Conservation (phyloP, 73 alveolate species). For the Tetrahymena malaccensis region DNA sequence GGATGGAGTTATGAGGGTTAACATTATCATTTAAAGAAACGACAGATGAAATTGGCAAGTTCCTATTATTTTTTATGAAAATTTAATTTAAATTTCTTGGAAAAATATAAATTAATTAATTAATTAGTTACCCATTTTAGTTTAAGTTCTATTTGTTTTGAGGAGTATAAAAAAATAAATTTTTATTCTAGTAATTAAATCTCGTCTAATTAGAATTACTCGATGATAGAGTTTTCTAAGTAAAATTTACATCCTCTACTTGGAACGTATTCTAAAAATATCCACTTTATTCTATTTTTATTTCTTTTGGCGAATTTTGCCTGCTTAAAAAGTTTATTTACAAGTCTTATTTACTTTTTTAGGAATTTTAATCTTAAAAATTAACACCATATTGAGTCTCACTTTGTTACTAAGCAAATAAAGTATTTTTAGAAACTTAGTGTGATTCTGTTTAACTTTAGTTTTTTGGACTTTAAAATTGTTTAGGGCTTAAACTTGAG, state of each 20-base stretch:
- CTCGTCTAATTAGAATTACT: too few species aligned
- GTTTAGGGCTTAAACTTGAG: neutral
- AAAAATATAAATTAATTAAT: too few species aligned
- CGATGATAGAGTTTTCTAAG: neutral
- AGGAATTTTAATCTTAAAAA: neutral
- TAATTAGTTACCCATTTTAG: neutral
- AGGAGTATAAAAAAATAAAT: neutral
- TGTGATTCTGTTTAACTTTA: neutral
- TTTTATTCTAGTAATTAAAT: too few species aligned
- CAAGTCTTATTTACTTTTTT: neutral
- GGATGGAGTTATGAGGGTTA: neutral
- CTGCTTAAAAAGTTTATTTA: neutral
- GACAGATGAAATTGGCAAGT: neutral
- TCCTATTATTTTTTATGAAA: neutral
- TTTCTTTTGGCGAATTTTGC: neutral
- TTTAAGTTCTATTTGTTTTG: neutral
- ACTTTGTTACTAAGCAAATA: too few species aligned
- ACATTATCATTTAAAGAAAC: neutral
- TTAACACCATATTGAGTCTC: neutral
- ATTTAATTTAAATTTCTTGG: too few species aligned
- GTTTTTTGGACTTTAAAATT: neutral
- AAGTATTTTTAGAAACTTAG: neutral
- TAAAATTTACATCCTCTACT: neutral
- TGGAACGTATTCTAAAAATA: too few species aligned
- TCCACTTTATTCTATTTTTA: neutral